Evolutionary conservation across 768 basidiomycete species (phyloP).

Genomic region (Kwoniella dendrophila): DNA sequence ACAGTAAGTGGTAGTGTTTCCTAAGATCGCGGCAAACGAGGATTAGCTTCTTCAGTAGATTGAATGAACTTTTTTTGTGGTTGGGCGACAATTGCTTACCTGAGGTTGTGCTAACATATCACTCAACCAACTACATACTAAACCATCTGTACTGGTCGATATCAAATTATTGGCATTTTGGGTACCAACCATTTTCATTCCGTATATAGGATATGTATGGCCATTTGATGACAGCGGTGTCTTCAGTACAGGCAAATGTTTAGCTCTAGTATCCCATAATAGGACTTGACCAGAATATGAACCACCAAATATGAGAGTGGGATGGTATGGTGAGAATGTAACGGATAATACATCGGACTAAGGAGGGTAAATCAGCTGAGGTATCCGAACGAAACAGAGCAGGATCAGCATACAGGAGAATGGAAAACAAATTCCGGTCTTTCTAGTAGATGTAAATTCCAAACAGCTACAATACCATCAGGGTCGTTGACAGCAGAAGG

Average conservation of each 20-base stretch:
- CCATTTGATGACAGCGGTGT: conserved; percentile 94
- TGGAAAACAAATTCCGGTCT: conserved; percentile 98
- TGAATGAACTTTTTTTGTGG: neutral
- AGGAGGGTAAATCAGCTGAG: neutral
- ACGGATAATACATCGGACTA: conserved; percentile 98
- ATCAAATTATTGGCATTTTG: conserved; percentile 98
- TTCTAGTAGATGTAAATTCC: conserved; percentile 94
- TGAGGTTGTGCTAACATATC: conserved; percentile 99
- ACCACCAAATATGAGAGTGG: conserved; percentile 94
- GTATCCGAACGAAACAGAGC: neutral
- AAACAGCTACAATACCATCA: conserved; percentile 93
- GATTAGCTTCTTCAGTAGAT: neutral
- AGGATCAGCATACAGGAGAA: conserved; percentile 71
- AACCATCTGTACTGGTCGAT: conserved; percentile 94
- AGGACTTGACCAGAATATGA: conserved; percentile 99
- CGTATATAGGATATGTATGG: conserved; percentile 97
- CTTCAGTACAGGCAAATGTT: conserved; percentile 92
- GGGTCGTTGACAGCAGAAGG: conserved; percentile 90
- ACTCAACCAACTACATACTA: conserved; percentile 95
- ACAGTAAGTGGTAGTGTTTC: conserved; percentile 91
- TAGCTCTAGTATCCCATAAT: conserved; percentile 96
- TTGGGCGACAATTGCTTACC: conserved; percentile 58
- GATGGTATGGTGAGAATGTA: conserved; percentile 95
- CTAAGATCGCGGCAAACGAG: conserved; percentile 57
- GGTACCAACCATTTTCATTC: conserved; percentile 97